Base-by-base conservation (phyloP, 495 filamentous ascomycete species). In the Penicillium daleae region DNA sequence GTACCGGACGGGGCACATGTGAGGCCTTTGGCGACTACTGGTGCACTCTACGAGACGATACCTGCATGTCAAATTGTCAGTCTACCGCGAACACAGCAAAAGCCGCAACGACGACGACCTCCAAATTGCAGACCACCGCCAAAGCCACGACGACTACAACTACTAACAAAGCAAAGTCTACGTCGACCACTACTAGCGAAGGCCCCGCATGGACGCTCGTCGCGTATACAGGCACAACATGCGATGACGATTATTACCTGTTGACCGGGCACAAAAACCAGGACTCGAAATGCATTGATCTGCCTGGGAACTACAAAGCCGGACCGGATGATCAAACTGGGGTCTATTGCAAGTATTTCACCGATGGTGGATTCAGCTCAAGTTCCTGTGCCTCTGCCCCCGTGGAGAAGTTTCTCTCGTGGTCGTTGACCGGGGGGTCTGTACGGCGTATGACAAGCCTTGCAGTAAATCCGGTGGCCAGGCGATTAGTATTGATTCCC, bases 171-270 rank as follows among this genome's bases (percentile, higher is more conserved):
- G 26, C 19, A 37, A 55, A 46, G 31, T 12, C n/a, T 48, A 55
- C 59, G 0, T 15, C 59, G 8, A 50, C 40, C 1, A 56, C 39
- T 2, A 55, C 22, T 0, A 56, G 40, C 7, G 21, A 32, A 35
- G 51, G 42, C 1, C 51, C 51, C 7, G 27, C 52, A 22, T 61
- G 50, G 50, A 61, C 50, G 5, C 37, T 61, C n/a, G 22, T 44
- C 12, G 50, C 50, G 9, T 61, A 61, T 22, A 12, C 15, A 2
- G 52, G 59, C 13, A 49, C 31, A 24, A 26, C 21, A 1, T 61
- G 59, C 33, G 12, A 56, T 37, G 29, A 33, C 3, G 61, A 58
- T 22, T 53, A 58, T 27, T 63, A 53, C n/a, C 21, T 63, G 48
- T 3, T 63, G 9, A 44, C 8, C 8, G 61, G 55, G 1, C 32